Conservation (phyloP, 2,329 filamentous ascomycete genomes). For the Dactylonectria estremocensis region DNA sequence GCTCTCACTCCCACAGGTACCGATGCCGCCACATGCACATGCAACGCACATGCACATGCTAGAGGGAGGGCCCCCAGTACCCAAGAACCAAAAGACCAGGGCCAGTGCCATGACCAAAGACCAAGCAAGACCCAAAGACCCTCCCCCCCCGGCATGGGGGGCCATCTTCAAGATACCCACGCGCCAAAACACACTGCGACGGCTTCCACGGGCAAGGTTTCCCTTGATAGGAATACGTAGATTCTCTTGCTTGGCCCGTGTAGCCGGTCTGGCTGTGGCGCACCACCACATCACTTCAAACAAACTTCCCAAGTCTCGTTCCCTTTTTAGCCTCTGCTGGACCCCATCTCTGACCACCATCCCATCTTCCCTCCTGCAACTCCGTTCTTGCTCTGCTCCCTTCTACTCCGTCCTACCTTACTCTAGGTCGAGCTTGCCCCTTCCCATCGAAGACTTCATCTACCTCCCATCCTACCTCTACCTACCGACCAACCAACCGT, state of each 20-base stretch:
- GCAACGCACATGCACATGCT: slow-evolving; percentile 32
- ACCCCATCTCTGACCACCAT: slow-evolving; percentile 40
- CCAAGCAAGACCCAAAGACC: no score
- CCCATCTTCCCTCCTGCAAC: slow-evolving; percentile 24
- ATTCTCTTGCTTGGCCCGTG: slow-evolving; percentile 18
- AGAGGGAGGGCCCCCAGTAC: not conserved
- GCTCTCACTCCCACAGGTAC: slow-evolving; percentile 1
- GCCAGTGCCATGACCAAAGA: no score
- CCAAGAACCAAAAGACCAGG: no score
- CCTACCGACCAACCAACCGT: not conserved
- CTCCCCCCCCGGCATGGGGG: not conserved
- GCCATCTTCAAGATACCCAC: not conserved
- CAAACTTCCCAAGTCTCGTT: slow-evolving; percentile 31
- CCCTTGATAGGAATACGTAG: slow-evolving; percentile 25
- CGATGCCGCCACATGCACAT: slow-evolving; percentile 22
- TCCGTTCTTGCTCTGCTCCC: slow-evolving; percentile 28
- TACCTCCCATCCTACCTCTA: slow-evolving; percentile 23
- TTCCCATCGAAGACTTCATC: slow-evolving; percentile 13
- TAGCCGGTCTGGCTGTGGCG: slow-evolving; percentile 42
- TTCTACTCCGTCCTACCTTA: slow-evolving; percentile 15
- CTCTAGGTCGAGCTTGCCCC: slow-evolving; percentile 6
- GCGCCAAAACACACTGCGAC: not conserved
- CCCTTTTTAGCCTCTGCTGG: slow-evolving; percentile 44
- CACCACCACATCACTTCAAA: slow-evolving; percentile 40
- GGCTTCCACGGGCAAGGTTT: slow-evolving; percentile 1